Evolutionary conservation across 2,329 filamentous ascomycete genomes (phyloP), one percentile per base, ranked within the genome.

Genomic region (Harringtonia aguacate): DNA sequence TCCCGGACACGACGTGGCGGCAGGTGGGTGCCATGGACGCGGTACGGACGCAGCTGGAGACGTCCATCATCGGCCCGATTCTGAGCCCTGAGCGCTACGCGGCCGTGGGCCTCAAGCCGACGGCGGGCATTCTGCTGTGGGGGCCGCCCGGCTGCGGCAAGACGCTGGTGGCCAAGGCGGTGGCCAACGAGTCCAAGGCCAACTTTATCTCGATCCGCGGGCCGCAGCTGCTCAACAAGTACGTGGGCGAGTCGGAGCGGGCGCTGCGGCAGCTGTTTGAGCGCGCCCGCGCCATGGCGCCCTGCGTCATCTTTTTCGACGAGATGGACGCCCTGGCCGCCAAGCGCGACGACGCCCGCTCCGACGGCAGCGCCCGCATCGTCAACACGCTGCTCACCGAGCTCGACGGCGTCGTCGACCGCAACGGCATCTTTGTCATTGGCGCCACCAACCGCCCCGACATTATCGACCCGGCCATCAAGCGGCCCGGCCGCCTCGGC

Each of bases 131-230:
- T 4, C 73, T 98, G 1, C 84, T 98, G 44, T 98, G 90, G 87
- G 92, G 92, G 0, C 92, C 92, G 1, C 92, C 92, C 0, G 92
- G 92, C 8, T 98, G 92, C 61, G 92, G 92, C 55, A 98, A 98
- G 62, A 98, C 92, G 0, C 75, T 98, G 2, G 79, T 98, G 2
- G 92, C 92, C 17, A 95, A 97, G 65, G 92, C 92, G 4, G 88
- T 95, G 5, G 92, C 92, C 44, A 94, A 94, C 61, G 88, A 95
- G 60, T 89, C 85, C 8, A 87, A 90, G 60, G 92, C 92, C 39
- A 97, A 95, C 63, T 98, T 98, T 68, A 98, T 98, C 63, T 88
- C 87, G 42, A 87, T 98, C 64, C 95, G 95, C 63, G 92, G 92
- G 0, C 92, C 92, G 0, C 92, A 98, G 60, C 71, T 98, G 10